A percentile compares a stretch with the other conserved stretches of the same genome.
Conservation (phyloP, 768 basidiomycete species). For the Leccinum disarticulatum region DNA sequence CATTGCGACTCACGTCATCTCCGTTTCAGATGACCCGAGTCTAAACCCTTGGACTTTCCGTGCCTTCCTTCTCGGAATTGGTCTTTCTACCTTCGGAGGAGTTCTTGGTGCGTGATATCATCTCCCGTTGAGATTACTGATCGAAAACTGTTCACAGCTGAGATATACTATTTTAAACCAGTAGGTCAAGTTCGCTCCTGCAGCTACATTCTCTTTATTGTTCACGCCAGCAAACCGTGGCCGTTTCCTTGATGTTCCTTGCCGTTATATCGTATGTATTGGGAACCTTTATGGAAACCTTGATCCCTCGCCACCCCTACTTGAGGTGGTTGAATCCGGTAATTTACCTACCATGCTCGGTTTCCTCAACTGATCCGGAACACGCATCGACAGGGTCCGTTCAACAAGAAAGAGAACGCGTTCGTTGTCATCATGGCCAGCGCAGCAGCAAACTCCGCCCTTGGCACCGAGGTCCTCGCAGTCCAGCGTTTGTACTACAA, state of each 20-base stretch:
- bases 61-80: slow-evolving; percentile 54
- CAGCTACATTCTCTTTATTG: neutral
- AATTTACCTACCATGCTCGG: neutral
- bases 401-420: slow-evolving; percentile 61
- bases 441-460: slow-evolving; percentile 53
- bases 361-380: neutral
- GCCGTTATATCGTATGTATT: slow-evolving; percentile 52
- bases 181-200: slow-evolving; percentile 25
- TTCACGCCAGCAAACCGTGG: slow-evolving; percentile 46
- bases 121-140: neutral
- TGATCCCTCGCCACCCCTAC: slow-evolving; percentile 44
- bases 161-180: slow-evolving; percentile 63
- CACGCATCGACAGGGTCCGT: slow-evolving; percentile 41
- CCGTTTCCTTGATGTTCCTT: slow-evolving; percentile 55
- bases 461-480: slow-evolving; percentile 55
- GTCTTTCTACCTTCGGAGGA: slow-evolving; percentile 51
- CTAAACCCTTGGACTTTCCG: slow-evolving; percentile 40
- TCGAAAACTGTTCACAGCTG: slow-evolving; percentile 35
- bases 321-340: slow-evolving; percentile 55
- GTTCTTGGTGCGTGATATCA: slow-evolving; percentile 41
- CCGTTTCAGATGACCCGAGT: slow-evolving; percentile 32
- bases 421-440: slow-evolving; percentile 58
- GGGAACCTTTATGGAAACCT: slow-evolving; percentile 45
- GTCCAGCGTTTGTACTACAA: slow-evolving; percentile 56
- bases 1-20: slow-evolving; percentile 51